Evolutionary conservation across 257 asterid species (phyloP).

Genomic region (Penstemon davidsonii): DNA sequence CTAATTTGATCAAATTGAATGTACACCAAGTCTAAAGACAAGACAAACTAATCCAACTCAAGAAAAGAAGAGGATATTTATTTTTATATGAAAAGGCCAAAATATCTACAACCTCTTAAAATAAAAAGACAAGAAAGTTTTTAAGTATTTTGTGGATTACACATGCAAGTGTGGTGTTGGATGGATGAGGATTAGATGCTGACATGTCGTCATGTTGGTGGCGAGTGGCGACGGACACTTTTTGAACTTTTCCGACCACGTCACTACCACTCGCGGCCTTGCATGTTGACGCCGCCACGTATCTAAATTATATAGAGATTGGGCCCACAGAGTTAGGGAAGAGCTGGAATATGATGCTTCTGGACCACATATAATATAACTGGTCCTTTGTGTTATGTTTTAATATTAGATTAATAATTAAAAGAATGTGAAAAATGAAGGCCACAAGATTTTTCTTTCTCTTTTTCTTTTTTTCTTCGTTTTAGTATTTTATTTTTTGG

Average conservation of each 20-base stretch:
- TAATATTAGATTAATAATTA: background rate
- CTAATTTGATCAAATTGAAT: too few species aligned
- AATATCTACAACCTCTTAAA: slow-evolving; percentile 42
- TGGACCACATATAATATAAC: slow-evolving; percentile 32
- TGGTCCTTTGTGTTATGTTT: too few species aligned
- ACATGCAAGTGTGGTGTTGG: slow-evolving; percentile 22
- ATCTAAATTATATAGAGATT: slow-evolving; percentile 15
- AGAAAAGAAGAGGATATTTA: background rate
- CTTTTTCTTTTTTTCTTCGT: background rate
- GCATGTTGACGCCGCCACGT: slow-evolving; percentile 38
- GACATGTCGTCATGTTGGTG: slow-evolving; percentile 38
- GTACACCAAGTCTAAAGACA: too few species aligned
- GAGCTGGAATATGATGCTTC: slow-evolving; percentile 18
- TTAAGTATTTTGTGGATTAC: slow-evolving; percentile 32
- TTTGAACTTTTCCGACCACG: slow-evolving; percentile 64
- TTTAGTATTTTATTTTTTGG: too few species aligned
- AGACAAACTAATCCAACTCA: too few species aligned
- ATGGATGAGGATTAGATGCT: slow-evolving; percentile 30
- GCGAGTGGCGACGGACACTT: slow-evolving; percentile 28
- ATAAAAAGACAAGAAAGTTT: background rate
- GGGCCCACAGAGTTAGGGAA: background rate
- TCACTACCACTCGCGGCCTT: slow-evolving; percentile 56
- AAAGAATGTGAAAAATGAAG: slow-evolving; percentile 19
- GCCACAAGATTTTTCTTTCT: slow-evolving; percentile 37
- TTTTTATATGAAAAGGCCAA: slow-evolving; percentile 25